Evolutionary conservation across 2,329 filamentous ascomycete genomes (phyloP), one percentile per base, ranked within the genome.

Genomic region (Thelonectria blattea): DNA sequence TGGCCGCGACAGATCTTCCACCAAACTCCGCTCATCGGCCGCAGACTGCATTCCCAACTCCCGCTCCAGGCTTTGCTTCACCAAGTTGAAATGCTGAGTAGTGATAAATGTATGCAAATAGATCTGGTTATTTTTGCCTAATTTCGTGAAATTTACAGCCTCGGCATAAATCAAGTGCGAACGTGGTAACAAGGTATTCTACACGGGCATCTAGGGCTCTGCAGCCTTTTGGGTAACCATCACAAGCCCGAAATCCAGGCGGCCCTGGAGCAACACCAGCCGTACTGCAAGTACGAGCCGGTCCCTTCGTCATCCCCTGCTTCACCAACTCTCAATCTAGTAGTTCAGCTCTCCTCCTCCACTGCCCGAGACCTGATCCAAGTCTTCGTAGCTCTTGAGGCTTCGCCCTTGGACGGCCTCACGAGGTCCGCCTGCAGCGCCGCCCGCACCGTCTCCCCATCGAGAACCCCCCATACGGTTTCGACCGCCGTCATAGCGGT

Each of bases 321-420:
- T 48, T 42, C 30, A 2, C 22, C 12, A 22, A 27, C 5, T 17
- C 24, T 10, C 52, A 45, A 22, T 46, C 74, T 84, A 98, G 74
- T 98, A 98, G 77, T 98, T 96, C 71, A 98, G 80, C 79, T 97
- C 94, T 27, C 91, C 91, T 42, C 89, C 88, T 42, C 89, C 91
- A 37, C 85, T 83, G 14, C 88, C 87, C 39, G 88, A 88, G 59
- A 90, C 89, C 47, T 96, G 94, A 79, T 99, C 95, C 22, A 99
- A 81, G 74, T 99, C 95, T 76, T 99, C 96, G 74, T 99, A 99
- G 75, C 92, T 97, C 84, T 96, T 97, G 66, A 99, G 80, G 62
- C 91, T 97, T 58, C 95, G 87, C 5, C 95, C 95, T 68, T 96
- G 92, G 1, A 96, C 93, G 11, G 95, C 94, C 77, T 98, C 93